Conservation (phyloP, 2,329 filamentous ascomycete genomes). For the Stromatinia cepivora region DNA sequence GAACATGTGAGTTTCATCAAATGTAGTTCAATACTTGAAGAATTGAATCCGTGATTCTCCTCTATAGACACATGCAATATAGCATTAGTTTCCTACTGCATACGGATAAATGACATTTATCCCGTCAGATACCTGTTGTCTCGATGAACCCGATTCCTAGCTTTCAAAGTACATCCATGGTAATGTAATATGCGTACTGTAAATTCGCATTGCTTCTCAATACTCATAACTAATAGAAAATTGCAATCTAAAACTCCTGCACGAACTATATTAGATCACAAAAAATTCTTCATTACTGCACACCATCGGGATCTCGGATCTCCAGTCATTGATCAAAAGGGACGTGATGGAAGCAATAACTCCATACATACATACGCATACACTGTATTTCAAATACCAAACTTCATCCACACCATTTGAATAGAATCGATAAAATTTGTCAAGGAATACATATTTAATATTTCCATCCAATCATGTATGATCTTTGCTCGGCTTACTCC, state of each 20-base stretch:
- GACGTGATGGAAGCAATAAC: too few relatives aligned
- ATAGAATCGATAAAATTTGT: not conserved
- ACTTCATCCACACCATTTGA: not conserved
- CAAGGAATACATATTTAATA: not conserved
- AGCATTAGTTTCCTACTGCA: not conserved
- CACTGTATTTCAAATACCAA: not conserved
- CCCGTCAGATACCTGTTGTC: not conserved
- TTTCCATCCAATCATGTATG: not conserved
- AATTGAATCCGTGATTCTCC: not conserved
- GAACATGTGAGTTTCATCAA: not conserved
- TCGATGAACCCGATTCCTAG: not conserved
- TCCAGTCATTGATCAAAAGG: not conserved
- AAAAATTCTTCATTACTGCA: not conserved
- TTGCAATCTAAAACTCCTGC: not conserved
- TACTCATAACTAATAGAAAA: not conserved
- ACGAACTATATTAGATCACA: not conserved
- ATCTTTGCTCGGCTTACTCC: not conserved
- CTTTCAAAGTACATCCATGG: not conserved
- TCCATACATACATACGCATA: too few relatives aligned
- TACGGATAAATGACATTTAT: not conserved
- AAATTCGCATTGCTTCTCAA: not conserved
- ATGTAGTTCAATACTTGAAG: not conserved
- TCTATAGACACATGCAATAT: not conserved
- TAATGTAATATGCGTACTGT: not conserved
- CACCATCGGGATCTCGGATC: not conserved